Evolutionary conservation across 129 eudicot species (phyloP), one percentile per base, ranked within the genome.

Genomic region (Lactuca sativa): DNA sequence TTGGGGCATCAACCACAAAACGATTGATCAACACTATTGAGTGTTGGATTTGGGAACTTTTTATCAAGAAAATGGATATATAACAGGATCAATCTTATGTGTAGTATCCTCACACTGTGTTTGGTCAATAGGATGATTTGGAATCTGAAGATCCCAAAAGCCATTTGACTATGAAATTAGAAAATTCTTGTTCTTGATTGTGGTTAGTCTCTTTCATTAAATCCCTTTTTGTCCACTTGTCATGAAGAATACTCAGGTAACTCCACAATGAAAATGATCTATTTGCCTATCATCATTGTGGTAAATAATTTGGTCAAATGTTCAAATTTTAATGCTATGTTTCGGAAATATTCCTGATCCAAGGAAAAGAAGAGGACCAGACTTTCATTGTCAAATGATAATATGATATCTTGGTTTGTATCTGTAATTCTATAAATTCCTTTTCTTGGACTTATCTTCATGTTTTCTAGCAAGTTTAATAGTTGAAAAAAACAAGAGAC

Each of bases 381-480:
- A 38, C 30, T 48, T 33, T 43, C 56, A 51, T 21, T 51, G 61
- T 61, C 13, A 17, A 60, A 13, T 60, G 16, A 62, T 54, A 37
- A 17, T 48, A 13, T 60, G 16, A 62, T 54, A 25, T 76, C 58
- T 60, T 76, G 32, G 80, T 62, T 62, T 69, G 59, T 69, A 69
- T 77, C 76, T 54, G 62, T 33, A 41, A 52, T 31, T 76, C 71
- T 61, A 32, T 62, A 40, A 30, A 69, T 77, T 77, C 81, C 33
- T 32, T 62, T 51, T 77, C 53, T 77, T 77, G 81, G 62, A 30
- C 7, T 70, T 54, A 30, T 41, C 12, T 62, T 69, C 49, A 38
- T 76, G 70, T 69, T 68, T 76, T 68, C 56, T 60, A 68, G 65
- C 57, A 63, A 40, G 13, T 17, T 55, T n/a, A 55, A 21, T 36